A percentile compares a stretch with the other conserved stretches of the same genome.
Conservation (phyloP, 1,139 yeast genomes). For the Protomyces inundatus region DNA sequence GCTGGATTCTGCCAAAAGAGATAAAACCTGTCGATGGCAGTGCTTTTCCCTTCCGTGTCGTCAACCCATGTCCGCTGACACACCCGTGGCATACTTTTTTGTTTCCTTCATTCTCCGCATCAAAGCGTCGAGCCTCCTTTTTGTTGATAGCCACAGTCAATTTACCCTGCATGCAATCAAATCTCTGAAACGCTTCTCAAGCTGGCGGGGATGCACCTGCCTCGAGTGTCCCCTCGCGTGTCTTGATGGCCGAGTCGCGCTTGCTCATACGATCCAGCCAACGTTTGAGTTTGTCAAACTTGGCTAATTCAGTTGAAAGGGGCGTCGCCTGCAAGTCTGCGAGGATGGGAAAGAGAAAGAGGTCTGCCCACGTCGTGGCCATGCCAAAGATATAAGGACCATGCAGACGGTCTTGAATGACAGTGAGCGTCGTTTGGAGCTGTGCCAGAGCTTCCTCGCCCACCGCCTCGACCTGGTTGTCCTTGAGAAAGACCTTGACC, state of each 20-base stretch:
- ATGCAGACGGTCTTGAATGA: not conserved
- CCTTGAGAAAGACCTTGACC: slow-evolving; percentile 10
- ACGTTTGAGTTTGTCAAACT: not conserved
- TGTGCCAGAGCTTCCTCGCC: not conserved
- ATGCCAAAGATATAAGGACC: slow-evolving; percentile 20
- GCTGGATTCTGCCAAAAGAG: too few relatives aligned
- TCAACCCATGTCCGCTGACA: too few relatives aligned
- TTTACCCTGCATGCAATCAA: too few relatives aligned
- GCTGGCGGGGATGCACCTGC: slow-evolving; percentile 6
- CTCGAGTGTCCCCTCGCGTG: slow-evolving; percentile 13
- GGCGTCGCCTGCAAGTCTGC: slow-evolving; percentile 24
- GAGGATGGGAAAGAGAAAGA: slow-evolving; percentile 14
- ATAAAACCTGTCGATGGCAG: too few relatives aligned
- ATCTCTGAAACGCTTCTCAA: too few relatives aligned
- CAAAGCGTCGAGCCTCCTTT: too few relatives aligned
- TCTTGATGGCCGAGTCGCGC: slow-evolving; percentile 8
- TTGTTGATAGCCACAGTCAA: too few relatives aligned
- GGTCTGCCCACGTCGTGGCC: slow-evolving; percentile 20
- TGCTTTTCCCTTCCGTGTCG: too few relatives aligned
- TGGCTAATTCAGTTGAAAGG: not conserved
- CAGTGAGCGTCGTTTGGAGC: not conserved
- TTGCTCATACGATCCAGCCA: slow-evolving; percentile 16
- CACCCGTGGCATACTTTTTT: too few relatives aligned
- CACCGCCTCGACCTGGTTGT: not conserved
- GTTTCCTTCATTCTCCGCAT: too few relatives aligned